Evolutionary conservation across 441 rosid genomes (phyloP).

Genomic region (Pelargonium cotyledonis): DNA sequence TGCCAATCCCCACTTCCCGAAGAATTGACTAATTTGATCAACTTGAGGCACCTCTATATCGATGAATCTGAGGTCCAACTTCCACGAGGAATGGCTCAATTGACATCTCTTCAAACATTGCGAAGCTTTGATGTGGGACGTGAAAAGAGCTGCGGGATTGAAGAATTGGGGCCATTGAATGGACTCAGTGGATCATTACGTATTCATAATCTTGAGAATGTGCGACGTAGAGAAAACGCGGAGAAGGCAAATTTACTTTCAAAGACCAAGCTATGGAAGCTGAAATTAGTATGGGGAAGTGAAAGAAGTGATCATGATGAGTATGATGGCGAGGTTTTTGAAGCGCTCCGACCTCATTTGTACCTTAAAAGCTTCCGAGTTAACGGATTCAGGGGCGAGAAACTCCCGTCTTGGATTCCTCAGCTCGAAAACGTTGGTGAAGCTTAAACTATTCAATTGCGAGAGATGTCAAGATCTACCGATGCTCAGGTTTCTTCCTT

Average conservation of each 20-base stretch:
- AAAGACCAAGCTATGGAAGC: conserved; percentile 1
- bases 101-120: not conserved
- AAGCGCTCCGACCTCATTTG: conserved; percentile 12
- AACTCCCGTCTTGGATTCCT: not conserved
- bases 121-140: not conserved
- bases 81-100: not conserved
- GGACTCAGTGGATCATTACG: not conserved
- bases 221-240: not conserved
- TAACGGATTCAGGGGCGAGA: not conserved
- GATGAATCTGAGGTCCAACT: not conserved
- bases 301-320: not conserved
- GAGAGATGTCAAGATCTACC: conserved; percentile 10
- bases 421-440: not conserved
- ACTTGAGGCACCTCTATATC: not conserved
- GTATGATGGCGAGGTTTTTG: conserved; percentile 2
- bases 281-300: not conserved
- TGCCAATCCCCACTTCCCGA: not conserved
- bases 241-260: not conserved
- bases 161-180: not conserved
- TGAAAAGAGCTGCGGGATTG: not conserved
- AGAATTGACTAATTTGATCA: not conserved
- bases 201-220: not conserved
- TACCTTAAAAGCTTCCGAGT: not conserved
- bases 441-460: not conserved
- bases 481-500: conserved; percentile 4